phyloP scores from a whole-genome alignment of 1,139 yeast species.

The Yamadazyma blattariae region DNA sequence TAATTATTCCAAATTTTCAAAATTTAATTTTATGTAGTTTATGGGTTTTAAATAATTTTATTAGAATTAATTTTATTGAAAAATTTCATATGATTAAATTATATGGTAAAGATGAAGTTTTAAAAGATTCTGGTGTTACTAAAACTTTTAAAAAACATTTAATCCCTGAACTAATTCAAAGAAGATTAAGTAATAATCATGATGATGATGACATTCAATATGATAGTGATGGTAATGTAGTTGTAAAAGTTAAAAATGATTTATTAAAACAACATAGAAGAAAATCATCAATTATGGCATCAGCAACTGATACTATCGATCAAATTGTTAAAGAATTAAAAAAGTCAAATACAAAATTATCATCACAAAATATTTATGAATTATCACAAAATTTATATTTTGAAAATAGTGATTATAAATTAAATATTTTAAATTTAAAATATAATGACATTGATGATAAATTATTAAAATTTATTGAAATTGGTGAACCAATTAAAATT shows the following conservation, averaged over 20 bases:
- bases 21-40: conserved; percentile 55
- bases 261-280: conserved; percentile 18
- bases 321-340: conserved; percentile 39
- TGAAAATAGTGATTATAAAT: conserved; percentile 35
- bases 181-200: conserved; percentile 25
- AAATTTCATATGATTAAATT: conserved; percentile 77
- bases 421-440: conserved; percentile 23
- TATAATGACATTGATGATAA: conserved; percentile 13
- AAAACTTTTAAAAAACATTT: conserved; percentile 59
- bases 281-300: conserved; percentile 18
- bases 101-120: conserved; percentile 64
- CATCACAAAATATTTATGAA: conserved; percentile 39
- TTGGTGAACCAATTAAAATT: conserved; percentile 57
- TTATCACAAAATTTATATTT: conserved; percentile 40
- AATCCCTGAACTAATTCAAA: conserved; percentile 39
- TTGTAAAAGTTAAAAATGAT: conserved; percentile 8
- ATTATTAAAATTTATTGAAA: conserved; percentile 22
- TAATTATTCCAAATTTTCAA: conserved; percentile 59
- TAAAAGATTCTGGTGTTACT: conserved; percentile 63
- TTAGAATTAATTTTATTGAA: conserved; percentile 72
- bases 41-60: conserved; percentile 69
- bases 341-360: conserved; percentile 27
- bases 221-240: too few relatives aligned
- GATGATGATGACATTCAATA: conserved; percentile 10
- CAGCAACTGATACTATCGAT: conserved; percentile 40